Base-by-base conservation (phyloP, 768 basidiomycete species). In the Clavulina sp. region DNA sequence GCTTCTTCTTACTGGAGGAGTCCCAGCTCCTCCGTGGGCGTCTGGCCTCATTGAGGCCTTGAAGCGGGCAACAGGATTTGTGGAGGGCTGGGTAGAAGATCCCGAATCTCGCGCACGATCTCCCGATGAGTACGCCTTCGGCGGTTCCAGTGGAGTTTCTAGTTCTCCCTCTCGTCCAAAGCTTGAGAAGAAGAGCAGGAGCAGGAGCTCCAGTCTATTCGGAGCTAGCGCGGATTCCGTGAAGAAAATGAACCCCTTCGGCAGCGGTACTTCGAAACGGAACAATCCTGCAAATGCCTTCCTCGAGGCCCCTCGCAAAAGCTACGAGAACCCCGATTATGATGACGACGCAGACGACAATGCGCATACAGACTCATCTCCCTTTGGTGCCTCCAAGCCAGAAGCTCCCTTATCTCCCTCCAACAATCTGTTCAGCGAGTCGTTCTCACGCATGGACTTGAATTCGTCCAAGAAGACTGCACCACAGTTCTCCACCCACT, bases 1-100 rank as follows among this genome's bases (percentile, higher is more conserved):
- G 62, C 73, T 81, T 62, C 75, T 99, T 24, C 77, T 99, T 16
- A 80, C 77, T 34, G 93, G 93, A 4, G 63, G 63, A 6, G 67
- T 95, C 40, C 72, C 77, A 9, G 72, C 78, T 4, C 93, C 91
- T 0, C 65, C 72, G 1, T 97, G 87, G 85, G 81, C 91, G 1
- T 64, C 70, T n/a, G 62, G 70, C 1, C 71, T 99, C 24, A 78
- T 86, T 53, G 73, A 75, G 51, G 80, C 81, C 1, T 69, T 99
- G 34, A 78, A 86, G 48, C 63, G 72, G 6, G 80, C 80, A 57
- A 82, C 81, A 2, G 77, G 81, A 13, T 34, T 32, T 21, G 16
- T 30, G 26, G 32, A 29, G 24, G 48, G 48, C 29, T 49, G 48
- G 48, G 28, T 49, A 9, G 29, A 49, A 7, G 48, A 49, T 7